Evolutionary conservation across 2,329 filamentous ascomycete genomes (phyloP).

Genomic region (Stachybotrys chartarum): DNA sequence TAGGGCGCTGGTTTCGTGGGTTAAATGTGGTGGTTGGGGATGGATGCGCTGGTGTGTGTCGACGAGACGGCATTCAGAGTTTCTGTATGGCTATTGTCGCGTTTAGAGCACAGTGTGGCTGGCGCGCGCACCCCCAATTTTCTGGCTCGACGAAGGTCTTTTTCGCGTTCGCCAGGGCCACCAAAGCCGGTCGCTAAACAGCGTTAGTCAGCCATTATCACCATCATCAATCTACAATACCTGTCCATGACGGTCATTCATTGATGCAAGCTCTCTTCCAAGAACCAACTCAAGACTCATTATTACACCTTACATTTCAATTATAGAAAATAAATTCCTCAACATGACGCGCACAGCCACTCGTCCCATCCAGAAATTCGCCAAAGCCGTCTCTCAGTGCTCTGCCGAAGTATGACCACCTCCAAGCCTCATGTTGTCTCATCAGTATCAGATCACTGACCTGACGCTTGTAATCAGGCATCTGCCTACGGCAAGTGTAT

Average conservation of each 20-base stretch:
- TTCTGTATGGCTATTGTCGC: not conserved
- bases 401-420: conserved; percentile 39
- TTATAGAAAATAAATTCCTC: too few relatives aligned
- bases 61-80: not conserved
- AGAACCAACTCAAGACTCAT: too few relatives aligned
- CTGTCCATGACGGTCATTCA: not conserved
- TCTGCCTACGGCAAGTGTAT: conserved; percentile 87
- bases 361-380: conserved; percentile 49
- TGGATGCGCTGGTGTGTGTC: not conserved
- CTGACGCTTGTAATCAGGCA: conserved; percentile 46
- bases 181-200: not conserved
- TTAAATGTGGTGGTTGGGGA: not conserved
- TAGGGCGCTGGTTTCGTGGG: not conserved
- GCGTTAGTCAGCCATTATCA: not conserved
- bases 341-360: conserved; percentile 16
- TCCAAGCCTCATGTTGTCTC: not conserved
- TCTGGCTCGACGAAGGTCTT: not conserved
- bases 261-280: too few relatives aligned
- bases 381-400: conserved; percentile 46
- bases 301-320: not conserved
- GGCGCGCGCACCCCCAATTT: too few relatives aligned
- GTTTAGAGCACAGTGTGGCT: not conserved
- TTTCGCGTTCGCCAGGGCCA: not conserved
- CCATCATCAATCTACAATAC: not conserved
- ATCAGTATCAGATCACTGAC: not conserved